Evolutionary conservation across 2,329 filamentous ascomycete species (phyloP).

Genomic region (Didymella exigua): DNA sequence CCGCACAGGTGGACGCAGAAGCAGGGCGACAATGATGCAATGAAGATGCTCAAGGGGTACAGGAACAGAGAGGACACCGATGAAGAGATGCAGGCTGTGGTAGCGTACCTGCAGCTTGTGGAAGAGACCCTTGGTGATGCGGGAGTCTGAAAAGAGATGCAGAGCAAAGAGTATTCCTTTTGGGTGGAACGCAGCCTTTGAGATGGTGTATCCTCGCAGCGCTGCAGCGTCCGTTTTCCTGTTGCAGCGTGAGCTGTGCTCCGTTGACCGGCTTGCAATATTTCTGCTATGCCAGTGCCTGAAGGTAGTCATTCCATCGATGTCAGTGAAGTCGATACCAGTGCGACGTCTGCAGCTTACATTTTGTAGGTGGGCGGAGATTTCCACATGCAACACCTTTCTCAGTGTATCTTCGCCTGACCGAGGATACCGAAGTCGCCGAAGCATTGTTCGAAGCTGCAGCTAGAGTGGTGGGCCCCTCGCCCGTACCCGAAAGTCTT

Average conservation of each 20-base stretch:
- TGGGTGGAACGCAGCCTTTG: too few relatives aligned
- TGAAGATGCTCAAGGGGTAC: slow-evolving; percentile 35
- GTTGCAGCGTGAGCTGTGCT: too few relatives aligned
- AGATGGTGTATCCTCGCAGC: too few relatives aligned
- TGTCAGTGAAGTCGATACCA: too few relatives aligned
- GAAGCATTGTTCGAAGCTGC: neutral
- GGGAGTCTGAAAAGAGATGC: slow-evolving; percentile 7
- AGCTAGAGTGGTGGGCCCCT: neutral
- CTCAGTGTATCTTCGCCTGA: neutral
- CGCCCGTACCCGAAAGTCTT: neutral
- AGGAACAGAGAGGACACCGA: slow-evolving; percentile 34
- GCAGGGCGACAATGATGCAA: slow-evolving; percentile 39
- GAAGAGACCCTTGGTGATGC: slow-evolving; percentile 31
- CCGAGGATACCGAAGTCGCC: too few relatives aligned
- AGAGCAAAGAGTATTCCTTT: too few relatives aligned
- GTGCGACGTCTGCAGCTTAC: too few relatives aligned
- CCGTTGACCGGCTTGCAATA: too few relatives aligned
- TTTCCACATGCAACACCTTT: neutral
- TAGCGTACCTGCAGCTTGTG: slow-evolving; percentile 47
- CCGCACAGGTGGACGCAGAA: slow-evolving; percentile 35
- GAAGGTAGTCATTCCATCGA: too few relatives aligned
- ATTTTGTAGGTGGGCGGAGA: neutral
- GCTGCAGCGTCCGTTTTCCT: too few relatives aligned
- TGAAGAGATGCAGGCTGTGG: slow-evolving; percentile 48
- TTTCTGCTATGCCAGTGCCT: too few relatives aligned